Conservation (phyloP, 2,329 filamentous ascomycete species). For the Dothideomycetes sp. region DNA sequence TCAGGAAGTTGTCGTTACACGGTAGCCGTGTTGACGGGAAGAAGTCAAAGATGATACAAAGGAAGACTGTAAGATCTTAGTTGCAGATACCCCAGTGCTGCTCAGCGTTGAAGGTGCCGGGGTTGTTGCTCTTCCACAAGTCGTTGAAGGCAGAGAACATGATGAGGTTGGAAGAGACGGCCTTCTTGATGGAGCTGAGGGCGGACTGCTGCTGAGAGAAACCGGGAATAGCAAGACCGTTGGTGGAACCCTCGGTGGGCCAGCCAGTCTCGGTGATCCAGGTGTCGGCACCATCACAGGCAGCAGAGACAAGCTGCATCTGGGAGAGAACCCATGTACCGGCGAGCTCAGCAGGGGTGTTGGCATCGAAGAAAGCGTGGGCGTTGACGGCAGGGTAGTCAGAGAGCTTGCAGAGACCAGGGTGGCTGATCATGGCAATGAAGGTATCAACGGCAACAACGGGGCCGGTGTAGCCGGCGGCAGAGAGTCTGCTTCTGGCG, state of each 20-base stretch:
- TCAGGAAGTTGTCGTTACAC: no score
- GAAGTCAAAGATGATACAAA: no score
- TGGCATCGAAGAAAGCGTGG: conserved; percentile 73
- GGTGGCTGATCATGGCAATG: conserved; percentile 55
- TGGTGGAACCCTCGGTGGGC: conserved; percentile 60
- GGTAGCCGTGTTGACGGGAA: no score
- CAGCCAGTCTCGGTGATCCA: conserved; percentile 79
- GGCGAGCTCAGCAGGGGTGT: conserved; percentile 49
- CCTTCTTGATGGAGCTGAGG: conserved; percentile 52
- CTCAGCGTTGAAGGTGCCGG: conserved; percentile 60
- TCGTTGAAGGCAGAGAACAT: conserved; percentile 76
- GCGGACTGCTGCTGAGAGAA: conserved; percentile 57
- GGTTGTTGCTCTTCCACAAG: conserved; percentile 61
- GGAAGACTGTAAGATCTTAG: conserved; percentile 11
- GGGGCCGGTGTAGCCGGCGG: conserved; percentile 58
- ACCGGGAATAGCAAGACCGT: conserved; percentile 61
- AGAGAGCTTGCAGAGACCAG: conserved; percentile 63
- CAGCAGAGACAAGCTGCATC: conserved; percentile 37
- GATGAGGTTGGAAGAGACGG: conserved; percentile 53
- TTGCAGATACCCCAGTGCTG: conserved; percentile 57
- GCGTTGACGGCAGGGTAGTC: conserved; percentile 76
- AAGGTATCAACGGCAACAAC: conserved; percentile 78
- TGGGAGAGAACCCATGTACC: conserved; percentile 58
- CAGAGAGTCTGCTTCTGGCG: conserved; percentile 50
- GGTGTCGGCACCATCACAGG: conserved; percentile 50